Evolutionary conservation across 2,329 filamentous ascomycete species (phyloP), one percentile per base, ranked within the genome.

Genomic region (Pseudogymnoascus sp.): DNA sequence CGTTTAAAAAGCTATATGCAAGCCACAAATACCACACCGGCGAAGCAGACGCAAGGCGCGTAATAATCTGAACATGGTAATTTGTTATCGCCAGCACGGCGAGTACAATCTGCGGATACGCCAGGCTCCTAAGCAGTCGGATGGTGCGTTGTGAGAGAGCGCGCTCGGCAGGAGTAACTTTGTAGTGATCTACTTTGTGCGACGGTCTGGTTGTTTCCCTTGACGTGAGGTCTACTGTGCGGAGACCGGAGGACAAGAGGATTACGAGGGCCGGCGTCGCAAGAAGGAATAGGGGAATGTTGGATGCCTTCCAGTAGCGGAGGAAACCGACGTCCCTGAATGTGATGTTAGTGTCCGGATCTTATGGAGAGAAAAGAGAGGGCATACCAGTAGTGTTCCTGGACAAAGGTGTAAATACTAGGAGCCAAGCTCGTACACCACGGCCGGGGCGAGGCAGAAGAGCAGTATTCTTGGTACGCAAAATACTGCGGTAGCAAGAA

Each of bases 61-160:
- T 96, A 69, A 97, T 88, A 68, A 99, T 95, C 75, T 99, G 94
- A 27, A 97, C 89, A 72, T 99, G 94, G 71, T 95, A 96, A 65
- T 79, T 91, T 10, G 87, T 91, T 17, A 92, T 74, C 17, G 91
- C 90, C 63, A 93, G 74, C 2, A 84, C 64, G 1, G 88, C 87
- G 15, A 99, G 79, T 3, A 92, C 63, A 1, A 89, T 74, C 74
- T 99, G 93, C 3, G 85, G 83, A 3, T 87, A 75, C 1, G 91
- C 91, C 64, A 96, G 78, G 42, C 68, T 72, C n/a, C 66, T 66
- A 9, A 73, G 39, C 6, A 72, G 62, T 25, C 27, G 44, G 27
- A 62, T 35, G 5, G n/a, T 38, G 44, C 42, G 58, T 58, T 42
- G 29, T 33, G 58, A 38, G 13, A 59, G 33, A 13, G 58, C 33